Evolutionary conservation across 768 basidiomycete species (phyloP), one percentile per base, ranked within the genome.

Genomic region (Boletus tylopilopsis): DNA sequence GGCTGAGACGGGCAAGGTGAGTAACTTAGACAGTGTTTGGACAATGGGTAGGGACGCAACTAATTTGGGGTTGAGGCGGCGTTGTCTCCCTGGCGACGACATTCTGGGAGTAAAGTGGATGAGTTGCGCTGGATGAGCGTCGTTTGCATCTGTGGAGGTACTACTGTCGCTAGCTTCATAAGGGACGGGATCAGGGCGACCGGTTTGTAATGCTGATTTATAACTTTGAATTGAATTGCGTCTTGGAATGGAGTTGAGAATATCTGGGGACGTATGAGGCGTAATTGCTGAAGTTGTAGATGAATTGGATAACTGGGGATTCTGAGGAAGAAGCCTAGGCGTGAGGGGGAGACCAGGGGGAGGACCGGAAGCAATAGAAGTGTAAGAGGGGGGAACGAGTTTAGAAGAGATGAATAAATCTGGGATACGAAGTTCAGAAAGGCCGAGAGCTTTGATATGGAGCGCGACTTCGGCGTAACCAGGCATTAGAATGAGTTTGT

Each of bases 401-500:
- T 84, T 85, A 47, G 79, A 70, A 19, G 74, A 33, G 55, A 85
- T 73, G 61, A 87, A 87, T 35, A 87, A 73, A 47, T 80, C 73
- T 22, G 81, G 75, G 46, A 83, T 72, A 16, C 67, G 70, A 53
- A 84, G 64, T 25, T 70, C 68, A 4, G 83, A 82, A 32, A 87
- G 73, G 24, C 67, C 66, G 24, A 86, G 76, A n/a, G 75, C 76
- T 46, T 69, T 68, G 55, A 86, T 80, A 53, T 80, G 81, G 34
- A 71, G 61, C 16, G 84, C 84, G 61, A 83, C 74, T 12, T 84
- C 78, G 34, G 72, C 63, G 64, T 85, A 85, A 48, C 82, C 76
- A 68, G 76, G 79, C 42, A 88, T 72, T 29, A 87, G 73, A 50
- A 82, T 73, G 53, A 87, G 71, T 68, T 85, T 88, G 48, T 81